These are phyloP conservation scores for Starmerella apicola DNA, from an alignment of 805 yeast genomes.

Conservation along the genomic window DNA sequence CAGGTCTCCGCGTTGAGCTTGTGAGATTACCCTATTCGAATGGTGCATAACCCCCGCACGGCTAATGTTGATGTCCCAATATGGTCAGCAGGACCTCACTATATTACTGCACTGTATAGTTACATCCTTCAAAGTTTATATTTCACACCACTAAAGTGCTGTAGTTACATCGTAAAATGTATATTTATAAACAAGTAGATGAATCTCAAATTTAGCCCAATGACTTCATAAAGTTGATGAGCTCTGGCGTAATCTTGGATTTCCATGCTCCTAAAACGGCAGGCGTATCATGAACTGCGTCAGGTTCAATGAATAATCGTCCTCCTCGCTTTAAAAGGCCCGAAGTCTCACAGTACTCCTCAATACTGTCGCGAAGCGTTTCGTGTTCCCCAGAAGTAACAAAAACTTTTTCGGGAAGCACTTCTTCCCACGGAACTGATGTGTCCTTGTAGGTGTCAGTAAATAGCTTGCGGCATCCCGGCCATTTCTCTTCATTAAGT, in stretches of 20 bases:
- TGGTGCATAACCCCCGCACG: no score
- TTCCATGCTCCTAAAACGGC: not conserved
- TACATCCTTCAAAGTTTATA: no score
- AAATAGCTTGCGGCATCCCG: no score
- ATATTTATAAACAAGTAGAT: no score
- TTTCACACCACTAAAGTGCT: no score
- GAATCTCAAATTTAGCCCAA: no score
- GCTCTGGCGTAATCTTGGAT: not conserved
- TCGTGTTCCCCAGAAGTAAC: slow-evolving; percentile 14
- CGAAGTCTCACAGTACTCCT: not conserved
- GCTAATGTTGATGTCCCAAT: no score
- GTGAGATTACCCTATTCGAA: no score
- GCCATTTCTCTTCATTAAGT: not conserved
- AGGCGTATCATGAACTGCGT: slow-evolving; percentile 12
- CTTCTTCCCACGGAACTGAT: slow-evolving; percentile 2
- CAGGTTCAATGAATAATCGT: slow-evolving; percentile 2
- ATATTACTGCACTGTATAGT: no score
- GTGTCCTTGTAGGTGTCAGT: not conserved
- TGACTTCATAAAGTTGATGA: not conserved
- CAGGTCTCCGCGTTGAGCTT: slow-evolving; percentile 38
- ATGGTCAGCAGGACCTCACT: no score
- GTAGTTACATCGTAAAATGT: no score
- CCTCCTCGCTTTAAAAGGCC: not conserved
- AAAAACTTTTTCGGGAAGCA: slow-evolving; percentile 4
- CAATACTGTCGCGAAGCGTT: slow-evolving; percentile 7